A percentile compares a stretch with the other conserved stretches of the same genome.
phyloP scores from a whole-genome alignment of 176 grass and related monocot species.

The Poa pratensis region DNA sequence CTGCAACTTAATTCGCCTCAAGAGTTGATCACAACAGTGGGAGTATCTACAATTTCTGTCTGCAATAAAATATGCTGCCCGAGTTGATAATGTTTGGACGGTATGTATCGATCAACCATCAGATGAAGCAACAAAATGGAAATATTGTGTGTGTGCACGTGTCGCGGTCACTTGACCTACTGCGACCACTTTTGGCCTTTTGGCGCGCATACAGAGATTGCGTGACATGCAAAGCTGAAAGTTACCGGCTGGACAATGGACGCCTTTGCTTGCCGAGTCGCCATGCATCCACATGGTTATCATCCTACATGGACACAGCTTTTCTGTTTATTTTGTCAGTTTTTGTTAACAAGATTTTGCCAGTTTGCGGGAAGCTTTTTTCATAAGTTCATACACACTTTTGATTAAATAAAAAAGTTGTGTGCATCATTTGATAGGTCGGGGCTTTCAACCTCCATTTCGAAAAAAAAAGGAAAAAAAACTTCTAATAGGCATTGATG shows the following conservation, averaged over 20 bases:
- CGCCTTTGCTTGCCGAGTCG: conserved; percentile 45
- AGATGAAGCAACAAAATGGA: conserved; percentile 20
- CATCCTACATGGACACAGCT: neutral
- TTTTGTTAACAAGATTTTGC: too few relatives aligned
- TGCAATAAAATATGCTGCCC: neutral
- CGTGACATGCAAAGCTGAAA: conserved; percentile 37
- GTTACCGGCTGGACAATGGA: conserved; percentile 1
- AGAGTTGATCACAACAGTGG: neutral
- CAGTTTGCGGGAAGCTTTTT: neutral
- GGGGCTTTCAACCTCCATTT: too few relatives aligned
- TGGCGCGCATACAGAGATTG: conserved; percentile 17
- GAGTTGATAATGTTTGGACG: neutral
- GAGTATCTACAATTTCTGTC: neutral
- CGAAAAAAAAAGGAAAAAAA: too few relatives aligned
- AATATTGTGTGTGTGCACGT: neutral
- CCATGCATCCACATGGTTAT: conserved; percentile 21
- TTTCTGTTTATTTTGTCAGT: neutral
- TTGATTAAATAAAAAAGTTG: too few relatives aligned
- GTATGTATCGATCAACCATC: neutral
- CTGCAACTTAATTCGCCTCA: neutral
- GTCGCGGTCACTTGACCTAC: conserved; percentile 32
- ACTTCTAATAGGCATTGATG: too few relatives aligned
- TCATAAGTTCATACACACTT: neutral
- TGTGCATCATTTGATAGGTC: too few relatives aligned
- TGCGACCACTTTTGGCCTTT: neutral